Evolutionary conservation across 1,284 basidiomycete genomes (phyloP), one percentile per base, ranked within the genome.

Genomic region (Cystobasidium pallidum): DNA sequence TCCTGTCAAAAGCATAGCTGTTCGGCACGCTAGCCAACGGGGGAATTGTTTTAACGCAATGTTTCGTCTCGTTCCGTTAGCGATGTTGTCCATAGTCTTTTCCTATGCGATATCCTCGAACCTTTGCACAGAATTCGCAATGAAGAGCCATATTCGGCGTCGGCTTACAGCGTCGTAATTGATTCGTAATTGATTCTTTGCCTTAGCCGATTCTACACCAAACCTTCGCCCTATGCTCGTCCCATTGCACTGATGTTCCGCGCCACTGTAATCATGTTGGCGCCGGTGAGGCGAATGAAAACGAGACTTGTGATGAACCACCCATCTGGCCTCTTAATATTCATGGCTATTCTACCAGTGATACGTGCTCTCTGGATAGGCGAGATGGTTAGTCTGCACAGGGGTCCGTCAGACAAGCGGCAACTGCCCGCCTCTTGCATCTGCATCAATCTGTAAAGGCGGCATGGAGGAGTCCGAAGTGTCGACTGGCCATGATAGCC

Each of bases 1-100:
- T 39, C 47, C 30, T 43, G 36, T 41, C n/a, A n/a, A 43, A 43
- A 36, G 51, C 19, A 54, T 54, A 52, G 65, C 62, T 17, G 17
- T 17, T 3, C 59, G 59, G 26, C 59, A 43, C 32, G 36, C 19
- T 15, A n/a, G 24, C n/a, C 28, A 32, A 32, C 54, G 54, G 1
- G 54, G 36, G 32, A 57, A 36, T 30, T 34, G 34, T 30, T 57
- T 57, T n/a, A 21, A 54, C 3, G 2, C 10, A 17, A 17, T 32
- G 6, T n/a, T 36, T 57, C 19, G 28, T 10, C 13, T 13, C 24
- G n/a, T 30, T 2, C 4, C 11, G 52, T 30, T 30, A 28, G 52
- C 26, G 26, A 55, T 55, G 52, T 28, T 55, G 24, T 55, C 52
- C 11, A 30, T 1, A n/a, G 49, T 51, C 49, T 51, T 51, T n/a